These are phyloP conservation scores for Trypanosomatidae sp. DNA, from an alignment of 208 protist genomes.

Conservation along the genomic window DNA sequence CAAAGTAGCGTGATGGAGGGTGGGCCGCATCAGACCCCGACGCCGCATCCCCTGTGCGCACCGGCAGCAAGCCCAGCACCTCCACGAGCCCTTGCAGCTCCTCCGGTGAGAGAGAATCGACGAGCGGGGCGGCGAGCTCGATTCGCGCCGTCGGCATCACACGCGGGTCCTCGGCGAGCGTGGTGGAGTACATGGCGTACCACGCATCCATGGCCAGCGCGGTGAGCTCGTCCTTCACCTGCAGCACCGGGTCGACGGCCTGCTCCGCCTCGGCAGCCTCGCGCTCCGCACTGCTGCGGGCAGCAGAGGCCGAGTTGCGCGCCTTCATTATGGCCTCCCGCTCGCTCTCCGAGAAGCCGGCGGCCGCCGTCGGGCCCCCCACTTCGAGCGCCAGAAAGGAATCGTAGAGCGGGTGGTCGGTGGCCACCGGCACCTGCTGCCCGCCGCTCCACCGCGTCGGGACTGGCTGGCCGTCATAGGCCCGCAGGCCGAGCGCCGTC, in stretches of 20 bases:
- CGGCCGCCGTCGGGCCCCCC: not conserved
- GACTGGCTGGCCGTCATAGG: constrained; percentile 1
- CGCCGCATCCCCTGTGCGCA: not conserved
- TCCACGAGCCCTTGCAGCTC: constrained; percentile 61
- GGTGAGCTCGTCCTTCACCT: constrained; percentile 62
- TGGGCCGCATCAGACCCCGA: not conserved
- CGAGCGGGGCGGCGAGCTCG: constrained; percentile 62
- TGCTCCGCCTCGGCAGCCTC: not conserved
- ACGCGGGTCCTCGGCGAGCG: constrained; percentile 52
- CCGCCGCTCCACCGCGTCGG: constrained; percentile 22
- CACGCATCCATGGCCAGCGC: constrained; percentile 87
- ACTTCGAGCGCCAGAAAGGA: constrained; percentile 44
- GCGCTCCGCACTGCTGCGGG: not conserved
- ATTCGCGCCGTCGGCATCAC: constrained; percentile 61
- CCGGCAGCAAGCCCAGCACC: constrained; percentile 50
- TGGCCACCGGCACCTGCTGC: constrained; percentile 11
- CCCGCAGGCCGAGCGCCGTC: constrained; percentile 43
- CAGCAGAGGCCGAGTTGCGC: no score
- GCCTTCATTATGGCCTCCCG: no score
- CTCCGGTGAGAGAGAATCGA: constrained; percentile 36
- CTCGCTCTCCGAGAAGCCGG: not conserved
- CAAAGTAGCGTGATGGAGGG: constrained; percentile 30
- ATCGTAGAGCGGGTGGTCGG: constrained; percentile 52
- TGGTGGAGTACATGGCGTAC: constrained; percentile 85
- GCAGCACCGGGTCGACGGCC: constrained; percentile 10